Conservation (phyloP, 2,329 filamentous ascomycete genomes). For the Phoma herbarum region DNA sequence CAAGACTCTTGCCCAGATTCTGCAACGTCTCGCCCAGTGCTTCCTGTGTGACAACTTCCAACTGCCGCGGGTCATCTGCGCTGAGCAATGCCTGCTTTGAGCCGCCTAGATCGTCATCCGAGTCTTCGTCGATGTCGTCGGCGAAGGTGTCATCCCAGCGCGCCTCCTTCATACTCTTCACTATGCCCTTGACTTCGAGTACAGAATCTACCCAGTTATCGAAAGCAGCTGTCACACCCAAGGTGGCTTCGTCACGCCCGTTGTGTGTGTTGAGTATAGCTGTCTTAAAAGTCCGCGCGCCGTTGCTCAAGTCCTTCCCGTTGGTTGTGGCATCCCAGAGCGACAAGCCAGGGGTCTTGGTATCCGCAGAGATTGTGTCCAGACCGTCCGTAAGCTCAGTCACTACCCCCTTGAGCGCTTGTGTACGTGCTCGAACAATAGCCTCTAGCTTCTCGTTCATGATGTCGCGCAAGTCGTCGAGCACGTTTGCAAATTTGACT, state of each 20-base stretch:
- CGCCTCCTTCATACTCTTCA: slow-evolving; percentile 71
- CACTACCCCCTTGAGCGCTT: slow-evolving; percentile 71
- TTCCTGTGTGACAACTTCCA: slow-evolving; percentile 67
- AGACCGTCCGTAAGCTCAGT: slow-evolving; percentile 70
- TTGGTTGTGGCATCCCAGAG: slow-evolving; percentile 75
- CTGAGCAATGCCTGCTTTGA: slow-evolving; percentile 72
- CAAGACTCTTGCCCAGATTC: slow-evolving; percentile 66
- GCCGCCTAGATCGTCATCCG: slow-evolving; percentile 76
- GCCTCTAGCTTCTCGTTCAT: slow-evolving; percentile 73
- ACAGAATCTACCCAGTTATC: slow-evolving; percentile 77
- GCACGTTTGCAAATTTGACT: slow-evolving; percentile 72
- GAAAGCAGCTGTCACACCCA: slow-evolving; percentile 69
- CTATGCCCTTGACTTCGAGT: slow-evolving; percentile 69
- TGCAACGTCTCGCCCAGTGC: slow-evolving; percentile 66
- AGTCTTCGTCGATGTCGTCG: slow-evolving; percentile 74
- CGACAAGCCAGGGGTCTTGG: slow-evolving; percentile 58
- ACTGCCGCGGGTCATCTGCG: slow-evolving; percentile 72
- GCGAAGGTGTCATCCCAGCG: slow-evolving; percentile 80
- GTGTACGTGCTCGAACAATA: slow-evolving; percentile 70
- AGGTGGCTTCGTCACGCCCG: slow-evolving; percentile 74
- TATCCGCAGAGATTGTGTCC: slow-evolving; percentile 52
- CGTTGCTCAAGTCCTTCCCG: slow-evolving; percentile 70
- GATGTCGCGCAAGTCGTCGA: slow-evolving; percentile 71
- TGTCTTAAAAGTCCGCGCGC: slow-evolving; percentile 73
- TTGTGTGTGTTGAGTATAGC: slow-evolving; percentile 74